Base-by-base conservation (phyloP, 805 yeast species). In the Starmerella etchellsii region DNA sequence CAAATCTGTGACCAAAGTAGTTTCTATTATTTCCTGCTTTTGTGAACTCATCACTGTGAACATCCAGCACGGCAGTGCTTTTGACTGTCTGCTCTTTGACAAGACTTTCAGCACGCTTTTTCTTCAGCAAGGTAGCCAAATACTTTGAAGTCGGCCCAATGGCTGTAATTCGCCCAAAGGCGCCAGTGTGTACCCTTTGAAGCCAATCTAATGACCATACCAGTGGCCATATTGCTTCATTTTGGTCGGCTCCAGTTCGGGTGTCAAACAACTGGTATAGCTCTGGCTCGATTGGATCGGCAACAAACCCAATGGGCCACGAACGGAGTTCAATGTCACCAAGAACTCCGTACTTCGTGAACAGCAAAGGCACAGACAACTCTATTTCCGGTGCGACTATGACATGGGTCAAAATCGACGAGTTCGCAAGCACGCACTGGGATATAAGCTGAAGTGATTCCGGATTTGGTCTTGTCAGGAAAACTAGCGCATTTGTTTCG, bases 111-210 rank as follows among this genome's bases (percentile, higher is more conserved):
- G 26, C 44, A 43, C 37, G 36, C 20, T 13, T 31, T 46, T 20
- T 50, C 49, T 14, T 42, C 41, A 43, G 58, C 53, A 37, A 62
- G 37, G 63, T 59, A 9, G 44, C 37, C 29, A 81, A 63, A 19
- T 68, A 60, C 21, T 62, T 56, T 0, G 87, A 67, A 36, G 66
- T 64, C 22, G 65, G 62, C 1, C 94, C 94, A 50, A 78, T 73
- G 13, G 75, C 69, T 34, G 67, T 73, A 2, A 69, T 58, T 43
- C 76, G 72, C 30, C 77, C 75, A 24, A 76, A 60, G 43, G 58
- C 63, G 27, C 64, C 69, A 39, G 59, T 48, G 27, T 3, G 55
- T 42, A 20, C 22, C 9, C 34, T 38, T 37, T 70, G 67, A 11
- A 78, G 44, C 20, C 64, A 59, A 14, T 77, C 56, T 28, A 81